These are phyloP conservation scores for Brettanomyces anomalus DNA, from an alignment of 805 yeast species.

Conservation along the genomic window DNA sequence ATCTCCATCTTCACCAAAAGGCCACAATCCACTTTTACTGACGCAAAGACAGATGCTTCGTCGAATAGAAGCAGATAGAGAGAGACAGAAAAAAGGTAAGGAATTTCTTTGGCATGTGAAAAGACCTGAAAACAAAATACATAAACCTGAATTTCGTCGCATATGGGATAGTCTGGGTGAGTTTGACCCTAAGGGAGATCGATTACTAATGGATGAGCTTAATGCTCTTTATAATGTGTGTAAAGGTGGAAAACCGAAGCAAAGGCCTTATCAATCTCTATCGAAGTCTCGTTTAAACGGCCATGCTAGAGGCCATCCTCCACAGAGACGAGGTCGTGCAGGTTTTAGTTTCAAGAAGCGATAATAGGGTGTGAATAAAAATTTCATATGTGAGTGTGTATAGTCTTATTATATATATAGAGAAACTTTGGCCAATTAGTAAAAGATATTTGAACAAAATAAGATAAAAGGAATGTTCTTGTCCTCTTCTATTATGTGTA, in stretches of 20 bases:
- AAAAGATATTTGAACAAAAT: too few relatives aligned
- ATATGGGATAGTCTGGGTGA: conserved; percentile 14
- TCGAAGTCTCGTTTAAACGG: background rate
- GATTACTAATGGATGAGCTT: conserved; percentile 18
- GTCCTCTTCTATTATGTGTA: too few relatives aligned
- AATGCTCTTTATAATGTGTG: conserved; percentile 13
- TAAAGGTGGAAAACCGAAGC: background rate
- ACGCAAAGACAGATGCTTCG: conserved; percentile 46
- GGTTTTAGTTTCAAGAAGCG: background rate
- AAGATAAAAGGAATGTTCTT: too few relatives aligned
- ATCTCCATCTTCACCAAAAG: background rate
- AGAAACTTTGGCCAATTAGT: too few relatives aligned
- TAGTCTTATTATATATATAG: too few relatives aligned
- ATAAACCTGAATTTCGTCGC: conserved; percentile 26
- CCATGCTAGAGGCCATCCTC: conserved; percentile 15
- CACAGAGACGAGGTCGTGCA: background rate
- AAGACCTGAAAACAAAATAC: conserved; percentile 25
- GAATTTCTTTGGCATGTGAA: conserved; percentile 71
- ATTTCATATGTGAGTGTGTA: too few relatives aligned
- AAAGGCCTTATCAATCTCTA: too few relatives aligned
- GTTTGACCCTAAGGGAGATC: conserved; percentile 13
- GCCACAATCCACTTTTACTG: conserved; percentile 6
- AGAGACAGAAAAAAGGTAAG: conserved; percentile 75
- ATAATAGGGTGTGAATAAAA: too few relatives aligned
- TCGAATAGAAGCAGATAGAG: conserved; percentile 90